Evolutionary conservation across 169 alveolate species (phyloP).

Genomic region (Plasmodium yoelii): DNA sequence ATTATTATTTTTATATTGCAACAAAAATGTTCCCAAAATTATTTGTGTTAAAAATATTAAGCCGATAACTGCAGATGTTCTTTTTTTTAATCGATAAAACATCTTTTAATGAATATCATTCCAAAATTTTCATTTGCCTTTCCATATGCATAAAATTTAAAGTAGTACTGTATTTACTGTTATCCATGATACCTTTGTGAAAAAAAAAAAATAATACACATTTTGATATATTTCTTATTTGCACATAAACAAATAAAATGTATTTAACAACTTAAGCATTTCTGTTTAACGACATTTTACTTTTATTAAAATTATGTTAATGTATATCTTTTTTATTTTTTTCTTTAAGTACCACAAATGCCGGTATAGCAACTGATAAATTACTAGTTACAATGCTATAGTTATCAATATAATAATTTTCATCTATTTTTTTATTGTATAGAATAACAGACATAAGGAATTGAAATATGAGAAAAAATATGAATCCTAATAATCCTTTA

Average conservation of each 20-base stretch:
- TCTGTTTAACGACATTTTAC: background rate
- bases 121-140: no score
- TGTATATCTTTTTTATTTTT: background rate
- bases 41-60: no score
- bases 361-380: slow-evolving; percentile 48
- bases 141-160: background rate
- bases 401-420: slow-evolving; percentile 69
- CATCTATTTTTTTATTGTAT: slow-evolving; percentile 73
- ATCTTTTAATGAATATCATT: no score
- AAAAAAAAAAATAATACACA: slow-evolving; percentile 24
- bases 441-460: slow-evolving; percentile 37
- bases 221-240: background rate
- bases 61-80: no score
- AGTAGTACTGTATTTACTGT: slow-evolving; percentile 41
- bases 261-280: background rate
- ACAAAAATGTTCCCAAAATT: no score
- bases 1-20: no score
- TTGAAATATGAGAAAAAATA: slow-evolving; percentile 66
- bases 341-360: slow-evolving; percentile 66
- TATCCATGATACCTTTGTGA: slow-evolving; percentile 71
- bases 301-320: background rate
- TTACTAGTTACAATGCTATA: slow-evolving; percentile 70
- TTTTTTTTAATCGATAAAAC: no score
- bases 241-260: background rate
- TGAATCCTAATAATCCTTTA: slow-evolving; percentile 62